Base-by-base conservation (phyloP, 495 filamentous ascomycete species). In the Penicillium bialowiezense region DNA sequence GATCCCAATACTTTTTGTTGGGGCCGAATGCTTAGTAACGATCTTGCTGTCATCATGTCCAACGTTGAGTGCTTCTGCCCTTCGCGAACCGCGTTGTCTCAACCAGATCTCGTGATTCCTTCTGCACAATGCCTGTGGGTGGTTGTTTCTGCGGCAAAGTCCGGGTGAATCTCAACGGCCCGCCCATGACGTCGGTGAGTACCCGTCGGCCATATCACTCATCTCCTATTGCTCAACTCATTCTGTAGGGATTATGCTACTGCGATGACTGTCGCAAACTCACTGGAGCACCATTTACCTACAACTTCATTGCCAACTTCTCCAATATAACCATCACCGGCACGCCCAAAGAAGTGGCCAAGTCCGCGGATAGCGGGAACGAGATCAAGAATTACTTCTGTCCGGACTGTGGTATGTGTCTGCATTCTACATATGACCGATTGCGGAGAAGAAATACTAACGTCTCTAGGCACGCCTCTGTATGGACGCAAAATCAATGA, bases 241-340 rank as follows among this genome's bases (percentile, higher is more conserved):
- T n/a, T n/a, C n/a, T n/a, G n/a, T 29, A 72, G 69, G 69, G 20
- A 36, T 17, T 72, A 8, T 72, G 67, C 28, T 63, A 72, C 54
- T 72, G 69, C 43, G 14, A 35, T n/a, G 69, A 66, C 48, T 72
- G 69, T 53, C 69, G 69, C 48, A 72, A 72, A 41, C 54, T 70
- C 1, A 68, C 63, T 7, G 62, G 69, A 0, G 2, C 19, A 1
- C 44, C 31, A 5, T 70, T 36, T 31, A 44, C 47, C 12, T 68
- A 60, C 35, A 66, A 39, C 50, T 58, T 64, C 7, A 19, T 70
- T 35, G 40, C 68, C 49, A 58, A 64, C 18, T 51, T 5, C 14
- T 39, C 50, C 4, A 55, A 67, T 2, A 21, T 72, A 18, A 41
- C 52, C 0, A 29, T 72, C 51, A 26, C 62, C 9, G 69, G 69